These are phyloP conservation scores for Isabelozyma gotoi DNA, from an alignment of 805 yeast genomes.

Conservation along the genomic window DNA sequence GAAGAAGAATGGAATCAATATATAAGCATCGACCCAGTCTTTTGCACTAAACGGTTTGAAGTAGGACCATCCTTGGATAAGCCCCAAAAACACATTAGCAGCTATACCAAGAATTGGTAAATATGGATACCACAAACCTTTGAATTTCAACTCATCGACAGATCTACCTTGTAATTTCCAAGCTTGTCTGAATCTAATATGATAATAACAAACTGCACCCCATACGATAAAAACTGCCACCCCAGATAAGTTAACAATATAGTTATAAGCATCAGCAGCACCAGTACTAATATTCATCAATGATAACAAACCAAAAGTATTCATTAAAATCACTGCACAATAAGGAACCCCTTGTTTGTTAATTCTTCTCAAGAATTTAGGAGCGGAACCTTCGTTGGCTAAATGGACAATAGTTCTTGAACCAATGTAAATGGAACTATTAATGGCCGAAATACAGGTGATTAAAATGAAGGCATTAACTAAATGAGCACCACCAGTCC, in stretches of 20 bases:
- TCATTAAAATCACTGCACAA: constrained; percentile 54
- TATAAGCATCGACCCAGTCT: constrained; percentile 56
- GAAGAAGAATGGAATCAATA: constrained; percentile 58
- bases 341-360: constrained; percentile 65
- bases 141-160: constrained; percentile 32
- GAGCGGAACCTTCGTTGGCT: constrained; percentile 63
- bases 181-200: constrained; percentile 53
- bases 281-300: constrained; percentile 57
- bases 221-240: constrained; percentile 69
- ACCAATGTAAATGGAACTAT: constrained; percentile 67
- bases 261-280: constrained; percentile 57
- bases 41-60: constrained; percentile 55
- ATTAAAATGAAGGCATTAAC: constrained; percentile 62
- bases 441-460: constrained; percentile 68
- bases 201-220: constrained; percentile 58
- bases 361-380: constrained; percentile 50
- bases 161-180: constrained; percentile 38
- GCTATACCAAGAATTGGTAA: constrained; percentile 49
- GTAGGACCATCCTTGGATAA: constrained; percentile 67
- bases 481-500: constrained; percentile 48
- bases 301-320: constrained; percentile 54
- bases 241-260: constrained; percentile 63
- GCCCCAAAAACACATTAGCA: constrained; percentile 51
- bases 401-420: constrained; percentile 65
- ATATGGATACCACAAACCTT: constrained; percentile 48